Evolutionary conservation across 306 rosid species (phyloP).

Genomic region (Fragaria ananassa): DNA sequence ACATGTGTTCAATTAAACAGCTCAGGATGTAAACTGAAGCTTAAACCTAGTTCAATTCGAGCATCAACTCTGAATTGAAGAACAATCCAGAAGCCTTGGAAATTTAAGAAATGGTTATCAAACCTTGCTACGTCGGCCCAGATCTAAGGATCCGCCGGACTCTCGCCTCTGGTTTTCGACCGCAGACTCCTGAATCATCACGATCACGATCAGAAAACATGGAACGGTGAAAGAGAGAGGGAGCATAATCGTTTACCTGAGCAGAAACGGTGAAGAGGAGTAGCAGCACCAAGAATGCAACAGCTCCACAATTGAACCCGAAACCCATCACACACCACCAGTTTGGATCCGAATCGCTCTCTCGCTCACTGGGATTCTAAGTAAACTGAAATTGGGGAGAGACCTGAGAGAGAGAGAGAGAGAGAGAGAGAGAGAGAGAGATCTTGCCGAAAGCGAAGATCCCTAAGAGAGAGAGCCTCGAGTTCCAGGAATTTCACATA

Average conservation of each 20-base stretch:
- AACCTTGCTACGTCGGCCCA: conserved; percentile 89
- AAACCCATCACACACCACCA: conserved; percentile 29
- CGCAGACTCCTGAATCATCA: conserved; percentile 46
- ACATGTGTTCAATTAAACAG: background rate
- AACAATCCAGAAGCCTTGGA: no score
- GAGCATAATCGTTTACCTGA: conserved; percentile 36
- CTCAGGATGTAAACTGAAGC: no score
- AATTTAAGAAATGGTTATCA: background rate
- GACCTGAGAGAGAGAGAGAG: background rate
- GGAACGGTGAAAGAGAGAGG: background rate
- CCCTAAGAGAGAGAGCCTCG: conserved; percentile 8
- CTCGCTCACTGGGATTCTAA: no score
- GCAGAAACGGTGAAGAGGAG: conserved; percentile 38
- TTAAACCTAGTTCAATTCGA: no score
- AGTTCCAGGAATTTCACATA: background rate
- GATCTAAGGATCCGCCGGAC: conserved; percentile 54
- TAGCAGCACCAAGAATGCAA: conserved; percentile 24
- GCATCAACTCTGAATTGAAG: no score
- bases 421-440: conserved; percentile 1
- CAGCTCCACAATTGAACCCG: background rate
- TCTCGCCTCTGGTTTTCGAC: conserved; percentile 38
- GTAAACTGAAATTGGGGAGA: background rate
- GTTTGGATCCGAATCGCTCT: background rate
- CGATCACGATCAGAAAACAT: background rate
- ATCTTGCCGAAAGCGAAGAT: background rate